A percentile compares a stretch with the other conserved stretches of the same genome.
phyloP scores from a whole-genome alignment of 2,329 filamentous ascomycete genomes.

The Alternaria gansuensis region DNA sequence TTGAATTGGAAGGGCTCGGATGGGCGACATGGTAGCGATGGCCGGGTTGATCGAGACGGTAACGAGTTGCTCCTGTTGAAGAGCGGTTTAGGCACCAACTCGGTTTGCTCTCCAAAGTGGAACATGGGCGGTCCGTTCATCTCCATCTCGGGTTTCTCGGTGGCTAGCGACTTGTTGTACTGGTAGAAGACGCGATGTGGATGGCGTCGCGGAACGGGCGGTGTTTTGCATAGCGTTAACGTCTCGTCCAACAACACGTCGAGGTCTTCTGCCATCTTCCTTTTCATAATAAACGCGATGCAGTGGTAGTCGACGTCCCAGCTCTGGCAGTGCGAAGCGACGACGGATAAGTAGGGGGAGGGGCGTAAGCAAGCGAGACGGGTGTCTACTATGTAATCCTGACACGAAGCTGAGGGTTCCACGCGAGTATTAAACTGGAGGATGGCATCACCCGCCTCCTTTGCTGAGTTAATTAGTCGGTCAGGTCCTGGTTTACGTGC shows the following conservation, averaged over 20 bases:
- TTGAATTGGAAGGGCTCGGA: constrained; percentile 15
- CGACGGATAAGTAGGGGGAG: constrained; percentile 1
- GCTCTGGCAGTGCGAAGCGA: constrained; percentile 18
- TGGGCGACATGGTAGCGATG: constrained; percentile 11
- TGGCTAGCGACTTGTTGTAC: constrained; percentile 27
- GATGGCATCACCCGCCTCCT: constrained; percentile 33
- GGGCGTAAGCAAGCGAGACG: constrained; percentile 24
- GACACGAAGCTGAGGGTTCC: constrained; percentile 30
- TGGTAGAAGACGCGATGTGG: constrained; percentile 27
- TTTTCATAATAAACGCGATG: constrained; percentile 21
- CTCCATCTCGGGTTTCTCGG: constrained; percentile 21
- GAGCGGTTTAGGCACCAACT: constrained; percentile 39
- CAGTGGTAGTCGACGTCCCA: constrained; percentile 8
- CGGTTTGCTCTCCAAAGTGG: constrained; percentile 12
- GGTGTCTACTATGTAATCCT: constrained; percentile 24
- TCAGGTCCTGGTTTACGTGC: constrained; percentile 32
- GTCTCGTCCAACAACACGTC: constrained; percentile 25
- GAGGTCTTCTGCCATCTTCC: constrained; percentile 21
- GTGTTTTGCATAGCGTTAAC: constrained; percentile 27
- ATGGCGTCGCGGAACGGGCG: constrained; percentile 28
- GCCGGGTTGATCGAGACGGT: constrained; percentile 26
- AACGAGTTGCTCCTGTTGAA: constrained; percentile 36
- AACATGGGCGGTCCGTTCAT: constrained; percentile 21
- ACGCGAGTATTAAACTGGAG: constrained; percentile 32
- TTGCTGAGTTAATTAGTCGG: constrained; percentile 22